These are phyloP conservation scores for Penstemon newberryi DNA, from an alignment of 257 asterid genomes.

Conservation along the genomic window DNA sequence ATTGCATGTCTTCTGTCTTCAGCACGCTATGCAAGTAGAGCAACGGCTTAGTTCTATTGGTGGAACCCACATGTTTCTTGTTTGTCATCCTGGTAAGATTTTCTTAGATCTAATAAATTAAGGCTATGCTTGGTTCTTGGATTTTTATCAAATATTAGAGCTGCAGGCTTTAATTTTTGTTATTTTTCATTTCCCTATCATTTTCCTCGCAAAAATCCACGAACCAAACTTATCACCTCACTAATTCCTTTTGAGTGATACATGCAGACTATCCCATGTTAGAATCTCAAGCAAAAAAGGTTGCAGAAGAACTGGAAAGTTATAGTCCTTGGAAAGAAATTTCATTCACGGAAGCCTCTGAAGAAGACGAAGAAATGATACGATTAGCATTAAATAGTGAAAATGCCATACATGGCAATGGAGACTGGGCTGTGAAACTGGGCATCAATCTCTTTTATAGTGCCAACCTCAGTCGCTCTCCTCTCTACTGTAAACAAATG, in stretches of 20 bases:
- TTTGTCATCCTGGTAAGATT: constrained; percentile 94
- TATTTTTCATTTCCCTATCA: neutral
- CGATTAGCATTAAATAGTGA: constrained; percentile 72
- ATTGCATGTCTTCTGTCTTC: constrained; percentile 92
- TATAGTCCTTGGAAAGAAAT: constrained; percentile 54
- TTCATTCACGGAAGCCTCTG: constrained; percentile 63
- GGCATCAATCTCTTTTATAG: constrained; percentile 93
- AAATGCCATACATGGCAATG: constrained; percentile 81
- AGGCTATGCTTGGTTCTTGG: neutral
- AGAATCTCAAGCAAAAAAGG: constrained; percentile 73
- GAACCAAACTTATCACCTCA: neutral
- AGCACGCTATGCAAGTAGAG: constrained; percentile 86
- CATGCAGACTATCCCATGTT: constrained; percentile 82
- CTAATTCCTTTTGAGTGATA: constrained; percentile 5
- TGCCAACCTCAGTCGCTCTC: constrained; percentile 91
- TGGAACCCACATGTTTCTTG: constrained; percentile 76
- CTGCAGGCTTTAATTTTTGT: neutral
- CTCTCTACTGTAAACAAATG: constrained; percentile 96
- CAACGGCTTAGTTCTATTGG: constrained; percentile 71
- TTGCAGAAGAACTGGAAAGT: constrained; percentile 70
- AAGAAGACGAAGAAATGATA: constrained; percentile 68
- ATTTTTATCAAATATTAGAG: neutral
- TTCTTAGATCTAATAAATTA: neutral
- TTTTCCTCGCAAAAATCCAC: neutral
- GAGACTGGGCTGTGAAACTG: constrained; percentile 97